These are phyloP conservation scores for Diaporthe sp. DNA, from an alignment of 2,329 filamentous ascomycete species.

Conservation along the genomic window DNA sequence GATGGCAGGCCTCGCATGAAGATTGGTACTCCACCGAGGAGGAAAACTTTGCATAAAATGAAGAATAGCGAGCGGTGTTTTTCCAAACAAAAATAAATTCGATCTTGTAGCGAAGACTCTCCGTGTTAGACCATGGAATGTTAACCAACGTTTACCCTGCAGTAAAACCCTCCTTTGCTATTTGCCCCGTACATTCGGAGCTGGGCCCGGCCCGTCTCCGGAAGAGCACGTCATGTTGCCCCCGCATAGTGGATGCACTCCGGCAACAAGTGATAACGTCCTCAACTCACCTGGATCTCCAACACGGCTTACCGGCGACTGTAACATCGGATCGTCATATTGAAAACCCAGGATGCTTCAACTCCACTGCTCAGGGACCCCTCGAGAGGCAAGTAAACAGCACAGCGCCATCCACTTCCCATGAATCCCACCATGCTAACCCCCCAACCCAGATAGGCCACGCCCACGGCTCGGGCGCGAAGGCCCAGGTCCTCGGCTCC, in stretches of 20 bases:
- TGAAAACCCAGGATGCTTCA: constrained; percentile 17
- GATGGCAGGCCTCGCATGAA: background rate
- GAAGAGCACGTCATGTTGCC: background rate
- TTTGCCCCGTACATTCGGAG: background rate
- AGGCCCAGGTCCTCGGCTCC: constrained; percentile 33
- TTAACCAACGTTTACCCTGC: too few species aligned
- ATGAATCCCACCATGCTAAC: background rate
- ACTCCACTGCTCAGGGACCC: constrained; percentile 37
- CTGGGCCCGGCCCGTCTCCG: background rate
- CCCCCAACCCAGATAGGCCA: constrained; percentile 30
- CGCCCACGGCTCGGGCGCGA: constrained; percentile 36
- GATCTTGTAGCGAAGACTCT: too few species aligned
- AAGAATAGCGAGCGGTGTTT: background rate
- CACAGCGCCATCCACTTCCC: too few species aligned
- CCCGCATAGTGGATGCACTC: background rate
- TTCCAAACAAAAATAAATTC: rapidly evolving
- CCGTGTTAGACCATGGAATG: too few species aligned
- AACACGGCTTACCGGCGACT: background rate
- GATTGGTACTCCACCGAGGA: background rate
- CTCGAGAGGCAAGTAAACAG: constrained; percentile 24
- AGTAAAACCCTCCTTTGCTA: too few species aligned
- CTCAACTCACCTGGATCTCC: background rate
- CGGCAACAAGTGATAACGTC: background rate
- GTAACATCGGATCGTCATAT: too few species aligned
- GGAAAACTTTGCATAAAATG: too few species aligned